A percentile compares a stretch with the other conserved stretches of the same genome.
phyloP scores from a whole-genome alignment of 2,329 filamentous ascomycete genomes.

The Gaeumannomyces tritici region DNA sequence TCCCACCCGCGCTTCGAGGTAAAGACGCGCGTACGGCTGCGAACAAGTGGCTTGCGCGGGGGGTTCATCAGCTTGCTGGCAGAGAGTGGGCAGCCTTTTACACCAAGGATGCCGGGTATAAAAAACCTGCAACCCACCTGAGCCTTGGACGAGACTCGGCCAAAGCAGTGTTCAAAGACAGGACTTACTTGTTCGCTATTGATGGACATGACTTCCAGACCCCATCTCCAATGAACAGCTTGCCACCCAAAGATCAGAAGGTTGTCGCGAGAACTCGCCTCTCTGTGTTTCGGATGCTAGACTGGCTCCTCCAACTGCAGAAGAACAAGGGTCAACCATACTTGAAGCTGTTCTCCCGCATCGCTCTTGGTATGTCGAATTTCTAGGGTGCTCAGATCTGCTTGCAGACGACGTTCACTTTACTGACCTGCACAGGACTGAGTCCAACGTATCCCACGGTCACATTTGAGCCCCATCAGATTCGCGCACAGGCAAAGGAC shows the following conservation, averaged over 20 bases:
- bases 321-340: conserved; percentile 34
- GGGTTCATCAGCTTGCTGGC: conserved; percentile 32
- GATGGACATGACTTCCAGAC: conserved; percentile 32
- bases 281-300: conserved; percentile 30
- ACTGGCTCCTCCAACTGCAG: conserved; percentile 40
- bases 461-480: conserved; percentile 34
- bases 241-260: conserved; percentile 17
- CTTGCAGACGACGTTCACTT: background rate
- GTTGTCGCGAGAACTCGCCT: conserved; percentile 21
- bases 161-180: conserved; percentile 25
- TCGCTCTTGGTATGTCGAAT: conserved; percentile 37
- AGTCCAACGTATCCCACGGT: conserved; percentile 39
- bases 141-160: conserved; percentile 16
- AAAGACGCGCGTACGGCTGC: conserved; percentile 22
- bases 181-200: conserved; percentile 46
- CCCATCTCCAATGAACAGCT: background rate
- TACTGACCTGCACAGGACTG: conserved; percentile 27
- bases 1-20: conserved; percentile 18
- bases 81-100: conserved; percentile 40
- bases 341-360: conserved; percentile 49
- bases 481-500: conserved; percentile 27
- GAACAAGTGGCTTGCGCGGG: conserved; percentile 28
- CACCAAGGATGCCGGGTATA: conserved; percentile 24
- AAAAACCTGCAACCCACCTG: conserved; percentile 26
- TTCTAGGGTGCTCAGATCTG: conserved; percentile 3